Evolutionary conservation across 768 basidiomycete genomes (phyloP).

Genomic region (Boletus bicolor): DNA sequence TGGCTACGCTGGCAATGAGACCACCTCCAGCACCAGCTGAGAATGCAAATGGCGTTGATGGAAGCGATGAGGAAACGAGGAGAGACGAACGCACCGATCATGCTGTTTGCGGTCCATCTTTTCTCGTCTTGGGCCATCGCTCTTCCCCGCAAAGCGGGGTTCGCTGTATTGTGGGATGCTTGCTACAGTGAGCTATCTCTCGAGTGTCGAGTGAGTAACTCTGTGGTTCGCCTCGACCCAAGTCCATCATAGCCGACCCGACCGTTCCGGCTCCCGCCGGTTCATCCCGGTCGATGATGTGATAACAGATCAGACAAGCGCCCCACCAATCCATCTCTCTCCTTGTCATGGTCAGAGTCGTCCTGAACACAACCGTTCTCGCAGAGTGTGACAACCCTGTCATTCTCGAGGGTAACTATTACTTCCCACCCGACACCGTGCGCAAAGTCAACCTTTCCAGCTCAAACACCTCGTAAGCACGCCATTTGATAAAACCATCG

Average conservation of each 20-base stretch:
- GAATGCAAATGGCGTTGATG: background rate
- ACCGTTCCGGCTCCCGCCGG: constrained; percentile 20
- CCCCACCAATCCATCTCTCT: background rate
- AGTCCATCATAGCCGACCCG: constrained; percentile 1
- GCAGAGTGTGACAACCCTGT: constrained; percentile 57
- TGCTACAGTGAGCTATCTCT: background rate
- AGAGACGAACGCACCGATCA: constrained; percentile 59
- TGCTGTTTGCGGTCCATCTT: constrained; percentile 74
- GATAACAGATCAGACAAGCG: constrained; percentile 5
- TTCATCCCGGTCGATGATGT: background rate
- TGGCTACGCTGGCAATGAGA: constrained; percentile 86
- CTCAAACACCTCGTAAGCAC: constrained; percentile 52
- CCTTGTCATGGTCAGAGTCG: constrained; percentile 44
- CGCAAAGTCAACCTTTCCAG: constrained; percentile 41
- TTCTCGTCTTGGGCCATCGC: constrained; percentile 57
- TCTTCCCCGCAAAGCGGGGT: constrained; percentile 60
- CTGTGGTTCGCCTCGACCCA: background rate
- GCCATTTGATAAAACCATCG: background rate
- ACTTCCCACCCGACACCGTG: constrained; percentile 63
- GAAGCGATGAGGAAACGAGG: background rate
- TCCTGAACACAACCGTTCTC: constrained; percentile 47
- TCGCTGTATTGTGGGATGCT: constrained; percentile 6
- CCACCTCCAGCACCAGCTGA: constrained; percentile 94
- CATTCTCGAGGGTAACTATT: constrained; percentile 65
- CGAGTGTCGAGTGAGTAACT: background rate